phyloP scores from a whole-genome alignment of 148 eudicot genomes.

The Amaranthus cruentus region DNA sequence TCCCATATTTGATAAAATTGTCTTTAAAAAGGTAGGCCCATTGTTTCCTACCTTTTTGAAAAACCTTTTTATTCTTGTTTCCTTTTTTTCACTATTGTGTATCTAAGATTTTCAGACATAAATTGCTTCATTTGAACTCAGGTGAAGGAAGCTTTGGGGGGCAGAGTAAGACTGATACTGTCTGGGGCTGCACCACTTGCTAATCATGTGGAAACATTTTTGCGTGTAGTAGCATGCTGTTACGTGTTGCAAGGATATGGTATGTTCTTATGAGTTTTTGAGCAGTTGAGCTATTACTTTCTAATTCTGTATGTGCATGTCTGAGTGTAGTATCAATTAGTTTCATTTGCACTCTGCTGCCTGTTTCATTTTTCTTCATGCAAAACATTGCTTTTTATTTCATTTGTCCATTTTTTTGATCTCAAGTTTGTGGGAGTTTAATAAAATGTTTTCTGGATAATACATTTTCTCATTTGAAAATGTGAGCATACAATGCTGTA shows the following conservation, averaged over 20 bases:
- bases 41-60: background rate
- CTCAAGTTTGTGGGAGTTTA: too few relatives aligned
- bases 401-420: too few relatives aligned
- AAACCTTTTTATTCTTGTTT: too few relatives aligned
- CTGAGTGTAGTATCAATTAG: too few relatives aligned
- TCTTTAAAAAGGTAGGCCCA: conserved; percentile 66
- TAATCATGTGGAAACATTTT: conserved; percentile 76
- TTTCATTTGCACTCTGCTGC: too few relatives aligned
- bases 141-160: conserved; percentile 91
- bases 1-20: conserved; percentile 71
- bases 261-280: conserved; percentile 22
- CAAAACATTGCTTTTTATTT: too few relatives aligned
- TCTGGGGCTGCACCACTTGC: conserved; percentile 99
- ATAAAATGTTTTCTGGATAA: too few relatives aligned
- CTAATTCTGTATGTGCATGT: too few relatives aligned
- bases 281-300: background rate
- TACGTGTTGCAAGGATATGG: conserved; percentile 99
- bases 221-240: conserved; percentile 84
- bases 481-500: too few relatives aligned
- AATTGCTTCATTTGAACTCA: conserved; percentile 24
- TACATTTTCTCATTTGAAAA: too few relatives aligned
- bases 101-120: background rate
- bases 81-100: background rate
- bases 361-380: too few relatives aligned
- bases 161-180: conserved; percentile 74